A percentile compares a stretch with the other conserved stretches of the same genome.
phyloP scores from a whole-genome alignment of 2,329 filamentous ascomycete species.

The Fusarium floridanum region DNA sequence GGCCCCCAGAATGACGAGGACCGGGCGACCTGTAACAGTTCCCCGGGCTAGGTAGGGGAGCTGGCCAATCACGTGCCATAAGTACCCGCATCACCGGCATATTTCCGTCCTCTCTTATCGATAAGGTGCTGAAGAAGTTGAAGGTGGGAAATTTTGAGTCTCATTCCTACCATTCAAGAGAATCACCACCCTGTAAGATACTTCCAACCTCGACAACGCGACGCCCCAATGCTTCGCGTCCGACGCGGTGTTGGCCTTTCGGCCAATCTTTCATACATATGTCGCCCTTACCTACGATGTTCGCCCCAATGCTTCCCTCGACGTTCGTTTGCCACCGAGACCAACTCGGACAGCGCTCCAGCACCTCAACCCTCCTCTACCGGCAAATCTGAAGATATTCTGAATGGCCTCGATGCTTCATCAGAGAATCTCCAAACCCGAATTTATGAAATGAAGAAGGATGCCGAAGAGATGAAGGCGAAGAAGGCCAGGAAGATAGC shows the following conservation, averaged over 20 bases:
- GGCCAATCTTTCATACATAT: conserved; percentile 24
- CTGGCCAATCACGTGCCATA: conserved; percentile 38
- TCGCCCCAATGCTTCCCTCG: conserved; percentile 16
- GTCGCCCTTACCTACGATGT: conserved; percentile 14
- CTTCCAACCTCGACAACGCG: conserved; percentile 14
- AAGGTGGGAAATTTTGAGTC: conserved; percentile 30
- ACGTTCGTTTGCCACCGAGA: conserved; percentile 33
- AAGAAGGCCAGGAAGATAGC: neutral
- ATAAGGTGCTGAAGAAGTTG: conserved; percentile 19
- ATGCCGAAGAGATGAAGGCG: neutral
- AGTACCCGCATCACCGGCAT: conserved; percentile 13
- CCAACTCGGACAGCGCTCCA: conserved; percentile 7
- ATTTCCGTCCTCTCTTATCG: conserved; percentile 34
- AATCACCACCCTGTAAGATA: conserved; percentile 13
- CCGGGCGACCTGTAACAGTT: conserved; percentile 10
- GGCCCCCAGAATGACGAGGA: conserved; percentile 37
- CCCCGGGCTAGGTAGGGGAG: neutral
- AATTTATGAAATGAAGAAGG: neutral
- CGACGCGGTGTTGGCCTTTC: conserved; percentile 33
- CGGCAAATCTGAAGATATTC: neutral
- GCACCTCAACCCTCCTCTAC: neutral
- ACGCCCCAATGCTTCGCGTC: conserved; percentile 48
- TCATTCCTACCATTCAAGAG: neutral
- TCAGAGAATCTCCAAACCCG: neutral
- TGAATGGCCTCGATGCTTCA: neutral